Evolutionary conservation across 768 basidiomycete species (phyloP).

Genomic region (Trichaptum fuscoviolaceum): DNA sequence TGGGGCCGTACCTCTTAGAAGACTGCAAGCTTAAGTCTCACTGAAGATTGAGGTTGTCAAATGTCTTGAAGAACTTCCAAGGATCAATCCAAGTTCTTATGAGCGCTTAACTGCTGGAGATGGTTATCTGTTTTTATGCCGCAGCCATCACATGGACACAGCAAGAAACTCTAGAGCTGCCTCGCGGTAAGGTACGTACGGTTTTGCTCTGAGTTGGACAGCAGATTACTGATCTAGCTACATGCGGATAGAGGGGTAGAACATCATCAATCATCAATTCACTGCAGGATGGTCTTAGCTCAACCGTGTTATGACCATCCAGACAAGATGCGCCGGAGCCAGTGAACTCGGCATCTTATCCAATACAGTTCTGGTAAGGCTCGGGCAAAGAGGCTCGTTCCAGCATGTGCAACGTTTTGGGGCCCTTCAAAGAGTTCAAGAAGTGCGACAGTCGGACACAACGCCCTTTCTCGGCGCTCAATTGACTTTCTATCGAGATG

Average conservation of each 20-base stretch:
- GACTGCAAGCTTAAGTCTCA: not conserved
- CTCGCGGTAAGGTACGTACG: slow-evolving; percentile 1
- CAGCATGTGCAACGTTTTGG: not conserved
- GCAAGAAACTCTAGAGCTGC: not conserved
- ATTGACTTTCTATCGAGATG: not conserved
- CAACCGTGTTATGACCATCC: not conserved
- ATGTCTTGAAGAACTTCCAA: not conserved
- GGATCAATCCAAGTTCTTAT: not conserved
- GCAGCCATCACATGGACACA: not conserved
- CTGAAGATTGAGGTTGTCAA: not conserved
- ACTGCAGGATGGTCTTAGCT: not conserved
- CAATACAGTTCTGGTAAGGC: not conserved
- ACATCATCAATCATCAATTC: not conserved
- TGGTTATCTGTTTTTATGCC: not conserved
- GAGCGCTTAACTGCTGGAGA: not conserved
- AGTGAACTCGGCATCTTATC: not conserved
- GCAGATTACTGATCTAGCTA: not conserved
- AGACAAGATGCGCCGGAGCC: not conserved
- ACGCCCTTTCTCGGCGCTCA: not conserved
- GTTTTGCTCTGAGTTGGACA: not conserved
- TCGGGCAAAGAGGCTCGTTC: not conserved
- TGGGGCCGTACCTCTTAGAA: not conserved
- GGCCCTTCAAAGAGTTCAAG: not conserved
- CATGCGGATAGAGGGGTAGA: not conserved
- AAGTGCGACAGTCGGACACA: not conserved